A percentile compares a stretch with the other conserved stretches of the same genome.
Conservation (phyloP, 1,284 basidiomycete species). For the Cutaneotrichosporon daszewskae region DNA sequence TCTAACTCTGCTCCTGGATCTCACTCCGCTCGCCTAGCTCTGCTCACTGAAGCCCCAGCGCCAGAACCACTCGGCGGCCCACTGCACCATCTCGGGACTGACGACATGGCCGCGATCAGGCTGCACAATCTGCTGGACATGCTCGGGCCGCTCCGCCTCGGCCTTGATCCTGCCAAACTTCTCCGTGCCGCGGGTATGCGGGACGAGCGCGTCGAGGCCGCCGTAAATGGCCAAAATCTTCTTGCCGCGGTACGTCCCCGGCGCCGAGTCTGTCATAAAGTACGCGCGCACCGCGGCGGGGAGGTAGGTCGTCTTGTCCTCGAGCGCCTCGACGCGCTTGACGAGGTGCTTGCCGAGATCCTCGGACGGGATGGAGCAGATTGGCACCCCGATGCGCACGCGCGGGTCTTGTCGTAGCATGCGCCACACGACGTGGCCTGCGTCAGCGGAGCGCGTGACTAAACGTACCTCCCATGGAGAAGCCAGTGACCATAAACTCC, state of each 20-base stretch:
- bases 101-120: conserved; percentile 42
- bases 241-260: conserved; percentile 58
- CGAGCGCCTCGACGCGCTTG: neutral
- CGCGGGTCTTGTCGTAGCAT: conserved; percentile 28
- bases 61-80: conserved; percentile 43
- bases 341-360: conserved; percentile 47
- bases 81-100: conserved; percentile 41
- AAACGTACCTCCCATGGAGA: conserved; percentile 50
- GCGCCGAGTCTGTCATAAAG: conserved; percentile 2
- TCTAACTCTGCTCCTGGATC: no score
- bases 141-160: neutral
- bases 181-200: conserved; percentile 23
- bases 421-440: conserved; percentile 13
- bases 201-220: conserved; percentile 40
- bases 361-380: conserved; percentile 10
- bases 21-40: no score
- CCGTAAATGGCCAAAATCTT: conserved; percentile 64
- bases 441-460: neutral
- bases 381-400: conserved; percentile 9
- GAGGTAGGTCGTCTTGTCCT: neutral
- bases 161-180: conserved; percentile 1
- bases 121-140: conserved; percentile 36
- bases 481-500: conserved; percentile 58
- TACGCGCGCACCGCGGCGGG: neutral
- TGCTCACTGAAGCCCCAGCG: conserved; percentile 29